Base-by-base conservation (phyloP, 192 early-diverging fungal species). In the Dimargaris cristalligena region DNA sequence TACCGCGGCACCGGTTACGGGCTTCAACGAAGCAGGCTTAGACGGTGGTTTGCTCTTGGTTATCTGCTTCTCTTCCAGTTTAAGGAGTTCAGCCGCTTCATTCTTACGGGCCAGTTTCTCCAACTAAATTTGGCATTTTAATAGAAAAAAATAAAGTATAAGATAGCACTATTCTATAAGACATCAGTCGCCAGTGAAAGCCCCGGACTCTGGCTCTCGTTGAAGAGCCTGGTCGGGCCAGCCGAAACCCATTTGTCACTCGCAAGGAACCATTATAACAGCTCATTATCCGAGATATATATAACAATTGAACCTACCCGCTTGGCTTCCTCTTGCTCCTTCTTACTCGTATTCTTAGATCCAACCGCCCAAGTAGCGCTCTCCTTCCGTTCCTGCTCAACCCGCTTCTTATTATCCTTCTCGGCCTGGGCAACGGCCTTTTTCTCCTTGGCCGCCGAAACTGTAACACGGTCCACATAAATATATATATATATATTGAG, bases 401-500 rank as follows among this genome's bases (percentile, higher is more conserved):
- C 67, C 18, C 69, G 67, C 48, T 74, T 67, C 58, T 73, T 66
- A 4, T 63, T 41, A 61, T 80, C 74, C 62, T 83, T 79, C 54
- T 78, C 85, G 32, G 71, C 76, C 59, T 84, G 69, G 26, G 66
- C 72, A n/a, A 73, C 78, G 2, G 79, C 77, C 76, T 90, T 90
- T 55, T 77, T 78, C 51, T 86, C 85, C 45, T 84, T 87, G 9
- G 86, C 86, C 13, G 84, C 80, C 26, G 69, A 70, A 4, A 74
- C 83, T 82, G 44, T 47, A 47, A 25, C n/a, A 22, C 25, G 46
- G n/a, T 1, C 25, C 46, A 18, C 46, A 25, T 47, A 30, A 28
- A 3, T 1, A 14, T 28, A 58, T 9, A 58, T 3, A 47, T 6
- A 6, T n/a, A n/a, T n/a, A n/a, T n/a, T n/a, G n/a, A n/a, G n/a